Base-by-base conservation (phyloP, 495 filamentous ascomycete species). In the Amphirosellinia nigrospora region DNA sequence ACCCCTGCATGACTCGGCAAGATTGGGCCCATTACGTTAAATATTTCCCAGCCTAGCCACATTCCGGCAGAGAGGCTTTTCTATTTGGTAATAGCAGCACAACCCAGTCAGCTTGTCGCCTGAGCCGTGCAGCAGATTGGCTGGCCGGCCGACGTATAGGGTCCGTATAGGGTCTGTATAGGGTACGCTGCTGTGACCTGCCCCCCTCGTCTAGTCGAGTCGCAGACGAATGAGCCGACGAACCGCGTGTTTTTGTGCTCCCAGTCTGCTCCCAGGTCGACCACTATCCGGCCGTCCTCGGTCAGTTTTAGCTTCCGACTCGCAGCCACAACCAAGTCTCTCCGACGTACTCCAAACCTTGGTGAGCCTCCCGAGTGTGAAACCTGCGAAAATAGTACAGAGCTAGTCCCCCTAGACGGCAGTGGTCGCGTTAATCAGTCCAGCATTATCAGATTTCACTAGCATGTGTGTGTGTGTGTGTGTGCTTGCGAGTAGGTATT, bases 21-120 rank as follows among this genome's bases (percentile, higher is more conserved):
- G 69, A 71, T 75, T 78, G 73, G 78, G 74, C 70, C 78, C 78
- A 86, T 86, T 86, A 86, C 83, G 83, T 86, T 82, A 86, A 75
- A 81, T 73, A 78, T 81, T 83, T 80, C 81, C 77, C 75, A 75
- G 70, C 78, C 69, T 76, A 79, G 72, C 74, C 72, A 67, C 60
- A 74, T 70, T 73, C 78, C 71, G 74, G 71, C 67, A 70, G 64
- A 64, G 66, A 39, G 43, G 65, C 64, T 58, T 75, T 85, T 84
- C 80, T 75, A 83, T 85, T 82, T 84, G 80, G 82, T 85, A 84
- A 85, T 85, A 72, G 72, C 23, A 68, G 68, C 59, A 43, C 55
- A 43, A 74, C 67, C 77, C 75, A 56, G 53, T 61, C 68, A 72
- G 28, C 26, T 30, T 32, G 64, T 71, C 73, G 74, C 69, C 38